Conservation (phyloP, 2,329 filamentous ascomycete genomes). For the Epichloe uncinata region DNA sequence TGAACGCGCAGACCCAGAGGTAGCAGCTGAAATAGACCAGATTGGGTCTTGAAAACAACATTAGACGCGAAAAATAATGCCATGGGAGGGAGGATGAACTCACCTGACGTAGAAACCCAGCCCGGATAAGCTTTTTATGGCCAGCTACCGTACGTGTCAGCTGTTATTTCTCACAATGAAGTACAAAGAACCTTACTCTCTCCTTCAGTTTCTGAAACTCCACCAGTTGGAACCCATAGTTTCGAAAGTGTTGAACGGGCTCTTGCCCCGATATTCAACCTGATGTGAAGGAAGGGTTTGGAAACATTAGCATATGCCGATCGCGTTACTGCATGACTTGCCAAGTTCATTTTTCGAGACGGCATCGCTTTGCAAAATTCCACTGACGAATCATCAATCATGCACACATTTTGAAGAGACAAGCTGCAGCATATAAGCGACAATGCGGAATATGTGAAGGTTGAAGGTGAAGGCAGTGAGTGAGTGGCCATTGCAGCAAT, state of each 20-base stretch:
- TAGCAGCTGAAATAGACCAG: constrained; percentile 84
- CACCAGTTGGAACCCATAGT: constrained; percentile 68
- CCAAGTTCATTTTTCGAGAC: constrained; percentile 6
- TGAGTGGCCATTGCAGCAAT: too few relatives aligned
- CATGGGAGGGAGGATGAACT: constrained; percentile 9
- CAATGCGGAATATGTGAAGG: background rate
- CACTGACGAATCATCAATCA: background rate
- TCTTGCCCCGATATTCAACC: background rate
- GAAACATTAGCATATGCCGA: constrained; percentile 5
- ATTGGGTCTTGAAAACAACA: constrained; percentile 48
- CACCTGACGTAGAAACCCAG: constrained; percentile 62
- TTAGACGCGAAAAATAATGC: constrained; percentile 3
- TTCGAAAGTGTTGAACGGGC: constrained; percentile 43
- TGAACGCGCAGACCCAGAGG: constrained; percentile 80
- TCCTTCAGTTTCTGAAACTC: constrained; percentile 43
- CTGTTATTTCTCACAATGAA: background rate
- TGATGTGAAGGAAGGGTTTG: constrained; percentile 12
- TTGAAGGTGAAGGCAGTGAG: too few relatives aligned
- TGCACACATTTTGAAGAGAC: background rate
- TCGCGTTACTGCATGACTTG: constrained; percentile 5
- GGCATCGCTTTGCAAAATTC: constrained; percentile 7
- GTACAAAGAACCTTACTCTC: constrained; percentile 29
- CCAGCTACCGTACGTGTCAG: constrained; percentile 33
- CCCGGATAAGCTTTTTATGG: constrained; percentile 53
- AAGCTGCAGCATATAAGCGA: background rate